These are phyloP conservation scores for Exophiala lecanii-corni DNA, from an alignment of 2,329 filamentous ascomycete species.

Conservation along the genomic window DNA sequence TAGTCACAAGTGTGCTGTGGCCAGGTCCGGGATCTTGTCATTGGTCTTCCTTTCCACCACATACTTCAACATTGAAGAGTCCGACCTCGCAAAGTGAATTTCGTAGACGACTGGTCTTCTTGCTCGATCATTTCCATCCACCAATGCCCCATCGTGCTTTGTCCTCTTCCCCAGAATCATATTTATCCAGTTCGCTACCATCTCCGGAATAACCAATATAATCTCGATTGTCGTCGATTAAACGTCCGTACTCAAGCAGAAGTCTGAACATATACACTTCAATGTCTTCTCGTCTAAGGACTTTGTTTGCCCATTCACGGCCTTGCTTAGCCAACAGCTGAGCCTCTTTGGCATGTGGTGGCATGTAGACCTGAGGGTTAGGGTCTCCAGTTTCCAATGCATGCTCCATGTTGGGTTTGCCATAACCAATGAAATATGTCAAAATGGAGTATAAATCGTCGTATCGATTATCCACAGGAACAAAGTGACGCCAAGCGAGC, in stretches of 20 bases:
- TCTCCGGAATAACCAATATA: constrained; percentile 52
- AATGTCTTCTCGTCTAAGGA: constrained; percentile 51
- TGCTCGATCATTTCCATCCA: constrained; percentile 15
- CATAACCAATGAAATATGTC: constrained; percentile 47
- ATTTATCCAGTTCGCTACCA: constrained; percentile 27
- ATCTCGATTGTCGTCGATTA: constrained; percentile 60
- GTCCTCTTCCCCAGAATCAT: constrained; percentile 19
- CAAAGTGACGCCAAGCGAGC: constrained; percentile 50
- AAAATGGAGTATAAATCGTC: constrained; percentile 47
- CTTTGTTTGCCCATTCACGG: constrained; percentile 35
- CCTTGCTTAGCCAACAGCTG: constrained; percentile 34
- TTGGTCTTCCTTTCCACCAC: no score
- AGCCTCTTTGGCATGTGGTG: constrained; percentile 32
- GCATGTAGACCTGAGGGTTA: constrained; percentile 29
- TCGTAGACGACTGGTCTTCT: no score
- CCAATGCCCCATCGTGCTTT: constrained; percentile 15
- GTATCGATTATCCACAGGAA: constrained; percentile 50
- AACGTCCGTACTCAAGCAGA: constrained; percentile 54
- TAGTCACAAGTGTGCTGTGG: no score
- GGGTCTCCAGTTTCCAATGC: constrained; percentile 12
- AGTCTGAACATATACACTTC: constrained; percentile 49
- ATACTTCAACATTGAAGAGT: no score
- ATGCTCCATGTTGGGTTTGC: constrained; percentile 14
- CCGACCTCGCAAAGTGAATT: no score
- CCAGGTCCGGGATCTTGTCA: no score